Percentiles rank a stretch among this genome's conserved stretches.
These are phyloP conservation scores for Fusarium sp. DNA, from an alignment of 2,329 filamentous ascomycete species.

Conservation along the genomic window DNA sequence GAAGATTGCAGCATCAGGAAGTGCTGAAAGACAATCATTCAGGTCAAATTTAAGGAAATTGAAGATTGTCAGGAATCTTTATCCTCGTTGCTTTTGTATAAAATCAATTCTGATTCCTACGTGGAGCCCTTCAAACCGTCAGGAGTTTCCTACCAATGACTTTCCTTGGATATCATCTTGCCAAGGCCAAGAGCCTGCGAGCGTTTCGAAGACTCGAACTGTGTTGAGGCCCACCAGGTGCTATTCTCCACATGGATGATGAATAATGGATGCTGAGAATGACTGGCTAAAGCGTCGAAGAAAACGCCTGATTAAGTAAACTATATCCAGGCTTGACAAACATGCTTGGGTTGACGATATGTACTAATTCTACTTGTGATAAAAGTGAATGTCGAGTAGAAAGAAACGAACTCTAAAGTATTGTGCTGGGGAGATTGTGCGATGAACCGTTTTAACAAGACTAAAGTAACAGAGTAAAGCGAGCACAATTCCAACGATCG, in stretches of 20 bases:
- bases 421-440: too few relatives aligned
- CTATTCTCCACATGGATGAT: slow-evolving; percentile 5
- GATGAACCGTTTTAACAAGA: too few relatives aligned
- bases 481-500: background rate
- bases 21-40: background rate
- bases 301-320: background rate
- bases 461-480: background rate
- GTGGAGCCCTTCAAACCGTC: slow-evolving; percentile 9
- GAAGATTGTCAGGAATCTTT: background rate
- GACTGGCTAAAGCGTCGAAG: background rate
- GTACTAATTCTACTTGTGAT: too few relatives aligned
- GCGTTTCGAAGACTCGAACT: slow-evolving; percentile 18
- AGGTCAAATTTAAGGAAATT: background rate
- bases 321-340: too few relatives aligned
- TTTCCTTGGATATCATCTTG: slow-evolving; percentile 19
- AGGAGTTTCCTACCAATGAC: slow-evolving; percentile 31
- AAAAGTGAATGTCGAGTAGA: too few relatives aligned
- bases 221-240: slow-evolving; percentile 21
- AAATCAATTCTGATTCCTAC: background rate
- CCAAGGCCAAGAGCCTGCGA: slow-evolving; percentile 32
- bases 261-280: slow-evolving; percentile 4
- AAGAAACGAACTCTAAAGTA: too few relatives aligned
- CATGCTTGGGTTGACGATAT: too few relatives aligned
- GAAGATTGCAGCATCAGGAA: background rate
- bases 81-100: background rate